Base-by-base conservation (phyloP, 208 protist species). In the Crithidia sp. region DNA sequence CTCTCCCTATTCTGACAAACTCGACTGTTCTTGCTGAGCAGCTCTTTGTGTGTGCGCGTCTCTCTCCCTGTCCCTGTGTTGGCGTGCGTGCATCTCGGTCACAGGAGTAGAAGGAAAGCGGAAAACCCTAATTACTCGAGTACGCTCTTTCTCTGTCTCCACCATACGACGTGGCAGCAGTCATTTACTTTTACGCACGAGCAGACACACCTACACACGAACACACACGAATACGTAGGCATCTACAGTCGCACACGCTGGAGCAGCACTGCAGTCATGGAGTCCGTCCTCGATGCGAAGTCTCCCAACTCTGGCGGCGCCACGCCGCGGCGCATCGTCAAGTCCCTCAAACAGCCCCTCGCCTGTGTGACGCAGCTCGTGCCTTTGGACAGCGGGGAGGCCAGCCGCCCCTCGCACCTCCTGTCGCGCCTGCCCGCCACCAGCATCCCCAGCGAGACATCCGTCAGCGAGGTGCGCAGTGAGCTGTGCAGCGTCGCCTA, bases 361-460 rank as follows among this genome's bases (percentile, higher is more conserved):
- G 74, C 74, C 16, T 81, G 83, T 54, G 75, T 83, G 13, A 90
- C 76, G 28, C 84, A 91, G 62, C 74, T 95, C 43, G 84, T 95
- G 44, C 81, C 86, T 16, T 77, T 95, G 1, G 87, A 95, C 64
- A 65, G 65, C 3, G 77, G 75, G 0, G 55, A 73, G 14, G 60
- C 36, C 50, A 58, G 60, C 39, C 77, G 74, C 0, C 50, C 50
- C 12, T 39, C 71, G 17, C 80, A 76, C 28, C 53, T 86, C 44
- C 74, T 78, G n/a, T 88, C 81, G 28, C 74, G 70, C 49, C 85
- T 83, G 19, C 79, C 63, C 43, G 81, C 75, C 47, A 67, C 70
- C 37, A 90, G 79, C 56, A 47, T 79, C n/a, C 66, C 79, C 4
- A 91, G 84, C 54, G 88, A 93, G 59, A 72, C 82, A 7, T 85